These are phyloP conservation scores for Aspergillus nanangensis DNA, from an alignment of 495 filamentous ascomycete genomes.

Conservation along the genomic window DNA sequence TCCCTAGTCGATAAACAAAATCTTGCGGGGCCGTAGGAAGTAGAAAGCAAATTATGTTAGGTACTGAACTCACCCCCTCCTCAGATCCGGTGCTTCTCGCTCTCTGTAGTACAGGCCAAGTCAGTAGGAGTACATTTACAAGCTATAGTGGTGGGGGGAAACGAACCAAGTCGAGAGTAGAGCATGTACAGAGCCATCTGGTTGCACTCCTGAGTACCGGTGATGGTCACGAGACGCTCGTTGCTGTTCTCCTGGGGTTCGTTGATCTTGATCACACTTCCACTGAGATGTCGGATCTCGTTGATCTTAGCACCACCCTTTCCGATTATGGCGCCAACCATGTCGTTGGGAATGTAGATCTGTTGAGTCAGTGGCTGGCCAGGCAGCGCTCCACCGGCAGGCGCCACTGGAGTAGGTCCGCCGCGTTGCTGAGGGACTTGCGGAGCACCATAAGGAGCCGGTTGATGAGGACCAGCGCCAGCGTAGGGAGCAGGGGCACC, in stretches of 20 bases:
- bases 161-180: conserved; percentile 91
- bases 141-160: conserved; percentile 10
- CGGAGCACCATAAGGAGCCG: conserved; percentile 55
- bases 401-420: conserved; percentile 51
- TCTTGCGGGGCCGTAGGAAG: too few species aligned
- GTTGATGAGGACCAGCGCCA: conserved; percentile 75
- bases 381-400: conserved; percentile 70
- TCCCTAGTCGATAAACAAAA: conserved; percentile 4
- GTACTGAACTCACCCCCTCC: conserved; percentile 5
- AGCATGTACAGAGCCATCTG: conserved; percentile 99
- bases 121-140: neutral
- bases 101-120: conserved; percentile 52
- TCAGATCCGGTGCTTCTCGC: conserved; percentile 75
- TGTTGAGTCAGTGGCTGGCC: conserved; percentile 93
- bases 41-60: conserved; percentile 12
- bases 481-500: conserved; percentile 64
- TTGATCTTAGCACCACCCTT: conserved; percentile 99
- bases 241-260: conserved; percentile 99
- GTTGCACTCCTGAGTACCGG: conserved; percentile 95
- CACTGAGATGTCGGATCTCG: conserved; percentile 92
- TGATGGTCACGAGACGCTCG: conserved; percentile 94
- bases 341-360: conserved; percentile 98
- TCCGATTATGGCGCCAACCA: conserved; percentile 98
- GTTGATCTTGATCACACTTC: conserved; percentile 99
- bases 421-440: conserved; percentile 55